phyloP scores from a whole-genome alignment of 2,329 filamentous ascomycete genomes.

The Chrysoporthe deuterocubensis region DNA sequence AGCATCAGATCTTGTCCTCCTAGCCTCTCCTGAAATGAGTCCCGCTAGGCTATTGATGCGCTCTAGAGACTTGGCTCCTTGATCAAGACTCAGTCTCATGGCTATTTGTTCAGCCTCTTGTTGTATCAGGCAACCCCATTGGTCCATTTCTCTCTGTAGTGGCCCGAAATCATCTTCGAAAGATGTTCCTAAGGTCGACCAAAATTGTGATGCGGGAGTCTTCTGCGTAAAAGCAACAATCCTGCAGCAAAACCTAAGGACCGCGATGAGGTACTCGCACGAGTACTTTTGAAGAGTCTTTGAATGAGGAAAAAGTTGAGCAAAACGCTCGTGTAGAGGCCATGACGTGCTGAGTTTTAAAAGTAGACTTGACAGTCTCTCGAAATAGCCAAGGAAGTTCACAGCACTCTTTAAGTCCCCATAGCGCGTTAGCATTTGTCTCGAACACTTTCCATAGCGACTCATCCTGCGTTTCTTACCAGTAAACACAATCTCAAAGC shows the following conservation, averaged over 20 bases:
- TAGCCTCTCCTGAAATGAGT: not conserved
- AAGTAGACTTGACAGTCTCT: constrained; percentile 14
- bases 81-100: not conserved
- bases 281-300: constrained; percentile 6
- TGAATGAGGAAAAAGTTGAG: constrained; percentile 9
- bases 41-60: not conserved
- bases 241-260: not conserved
- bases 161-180: constrained; percentile 20
- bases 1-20: not conserved
- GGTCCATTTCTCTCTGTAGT: constrained; percentile 16
- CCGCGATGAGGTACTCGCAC: constrained; percentile 3
- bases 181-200: not conserved
- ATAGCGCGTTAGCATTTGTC: not conserved
- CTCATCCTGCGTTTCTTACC: constrained; percentile 4
- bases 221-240: constrained; percentile 5
- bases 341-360: constrained; percentile 12
- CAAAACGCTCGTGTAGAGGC: constrained; percentile 19
- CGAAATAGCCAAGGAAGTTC: constrained; percentile 13
- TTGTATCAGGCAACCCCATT: constrained; percentile 16
- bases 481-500: constrained; percentile 23
- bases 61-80: not conserved
- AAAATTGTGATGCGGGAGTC: not conserved
- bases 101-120: not conserved
- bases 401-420: not conserved
- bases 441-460: not conserved